phyloP scores from a whole-genome alignment of 2,329 filamentous ascomycete species.

The Pochonia chlamydosporia region DNA sequence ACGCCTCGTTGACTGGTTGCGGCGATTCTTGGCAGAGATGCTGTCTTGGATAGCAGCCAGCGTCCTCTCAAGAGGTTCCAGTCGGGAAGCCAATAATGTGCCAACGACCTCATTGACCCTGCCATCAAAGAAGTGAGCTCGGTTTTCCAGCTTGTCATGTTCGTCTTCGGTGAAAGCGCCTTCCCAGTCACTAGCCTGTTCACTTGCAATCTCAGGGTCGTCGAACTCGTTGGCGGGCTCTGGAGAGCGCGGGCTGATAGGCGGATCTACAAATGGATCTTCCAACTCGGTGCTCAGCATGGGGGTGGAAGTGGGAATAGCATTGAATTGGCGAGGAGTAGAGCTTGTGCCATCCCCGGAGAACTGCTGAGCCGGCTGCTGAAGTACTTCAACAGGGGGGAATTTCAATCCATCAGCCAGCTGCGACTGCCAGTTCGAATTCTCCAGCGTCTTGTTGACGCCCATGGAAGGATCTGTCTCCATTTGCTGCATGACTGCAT shows the following conservation, averaged over 20 bases:
- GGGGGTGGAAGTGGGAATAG: constrained; percentile 38
- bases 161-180: constrained; percentile 76
- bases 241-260: constrained; percentile 40
- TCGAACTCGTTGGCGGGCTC: constrained; percentile 42
- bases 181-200: constrained; percentile 87
- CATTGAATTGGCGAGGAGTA: constrained; percentile 53
- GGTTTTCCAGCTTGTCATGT: constrained; percentile 73
- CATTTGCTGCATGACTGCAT: constrained; percentile 85
- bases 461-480: constrained; percentile 67
- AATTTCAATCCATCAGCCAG: constrained; percentile 28
- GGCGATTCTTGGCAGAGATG: constrained; percentile 51
- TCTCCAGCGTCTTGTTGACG: constrained; percentile 55
- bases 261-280: constrained; percentile 55
- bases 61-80: constrained; percentile 77
- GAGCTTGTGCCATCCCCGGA: constrained; percentile 70
- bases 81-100: constrained; percentile 65
- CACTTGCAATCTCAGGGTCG: constrained; percentile 36
- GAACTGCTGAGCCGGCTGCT: constrained; percentile 42
- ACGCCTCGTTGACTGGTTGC: constrained; percentile 49
- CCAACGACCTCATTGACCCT: constrained; percentile 85
- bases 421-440: constrained; percentile 34
- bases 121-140: constrained; percentile 83
- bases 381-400: constrained; percentile 46
- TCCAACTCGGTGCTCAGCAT: constrained; percentile 51
- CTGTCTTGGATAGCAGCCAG: constrained; percentile 69